Percentiles rank a stretch among this genome's conserved stretches.
Conservation (phyloP, 352 stramenopile genomes). For the Phytopythium sindhum region DNA sequence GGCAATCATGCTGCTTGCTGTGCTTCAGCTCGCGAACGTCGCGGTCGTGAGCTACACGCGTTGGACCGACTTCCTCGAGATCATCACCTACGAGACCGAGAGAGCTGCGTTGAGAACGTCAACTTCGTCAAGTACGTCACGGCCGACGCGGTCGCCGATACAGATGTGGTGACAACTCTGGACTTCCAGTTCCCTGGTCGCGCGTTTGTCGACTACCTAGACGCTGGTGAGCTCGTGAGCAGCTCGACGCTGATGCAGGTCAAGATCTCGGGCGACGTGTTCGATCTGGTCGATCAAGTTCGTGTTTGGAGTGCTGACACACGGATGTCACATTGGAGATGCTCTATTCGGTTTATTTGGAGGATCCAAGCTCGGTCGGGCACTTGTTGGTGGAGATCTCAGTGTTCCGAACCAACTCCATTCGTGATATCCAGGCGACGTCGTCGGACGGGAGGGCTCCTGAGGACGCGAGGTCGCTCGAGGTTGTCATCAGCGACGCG, state of each 20-base stretch:
- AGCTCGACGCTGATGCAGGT: neutral
- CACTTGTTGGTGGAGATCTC: neutral
- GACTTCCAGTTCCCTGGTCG: neutral
- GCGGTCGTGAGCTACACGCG: neutral
- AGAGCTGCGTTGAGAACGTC: neutral
- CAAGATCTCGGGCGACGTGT: neutral
- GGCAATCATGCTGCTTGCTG: neutral
- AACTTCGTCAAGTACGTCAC: neutral
- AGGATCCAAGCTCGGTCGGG: neutral
- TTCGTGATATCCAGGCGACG: neutral
- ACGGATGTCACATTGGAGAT: neutral
- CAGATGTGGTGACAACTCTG: neutral
- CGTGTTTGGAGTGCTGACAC: neutral
- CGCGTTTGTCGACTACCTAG: neutral
- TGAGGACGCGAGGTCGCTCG: neutral
- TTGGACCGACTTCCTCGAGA: neutral
- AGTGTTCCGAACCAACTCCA: neutral
- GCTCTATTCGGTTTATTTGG: neutral
- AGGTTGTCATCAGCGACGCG: neutral
- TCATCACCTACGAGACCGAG: neutral
- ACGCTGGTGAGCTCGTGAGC: neutral
- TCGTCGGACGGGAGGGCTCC: neutral
- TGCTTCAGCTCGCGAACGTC: neutral
- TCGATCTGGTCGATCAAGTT: neutral
- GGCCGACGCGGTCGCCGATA: neutral